These are phyloP conservation scores for Leishmania turanica DNA, from an alignment of 208 protist genomes.

Conservation along the genomic window DNA sequence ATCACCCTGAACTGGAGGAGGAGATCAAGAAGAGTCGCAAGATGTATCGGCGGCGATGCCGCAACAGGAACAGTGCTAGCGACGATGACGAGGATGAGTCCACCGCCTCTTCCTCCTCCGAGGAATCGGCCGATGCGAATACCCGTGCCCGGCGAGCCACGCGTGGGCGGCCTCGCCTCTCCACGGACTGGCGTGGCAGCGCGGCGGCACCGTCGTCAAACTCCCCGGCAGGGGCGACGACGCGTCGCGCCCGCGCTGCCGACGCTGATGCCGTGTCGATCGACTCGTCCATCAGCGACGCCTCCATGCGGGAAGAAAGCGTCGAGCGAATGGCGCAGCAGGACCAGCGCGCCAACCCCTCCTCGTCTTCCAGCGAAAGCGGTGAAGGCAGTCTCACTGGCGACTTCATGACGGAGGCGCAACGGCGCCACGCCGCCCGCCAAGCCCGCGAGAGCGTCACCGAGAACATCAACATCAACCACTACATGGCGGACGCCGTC, in stretches of 20 bases:
- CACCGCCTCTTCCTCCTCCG: background rate
- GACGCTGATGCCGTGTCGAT: slow-evolving; percentile 36
- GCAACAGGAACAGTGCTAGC: background rate
- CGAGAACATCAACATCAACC: slow-evolving; percentile 71
- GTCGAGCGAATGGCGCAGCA: slow-evolving; percentile 32
- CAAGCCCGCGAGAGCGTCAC: slow-evolving; percentile 56
- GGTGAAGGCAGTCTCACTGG: slow-evolving; percentile 17
- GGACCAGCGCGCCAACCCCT: slow-evolving; percentile 26
- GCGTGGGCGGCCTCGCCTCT: background rate
- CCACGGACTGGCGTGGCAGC: no score
- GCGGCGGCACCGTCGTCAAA: background rate
- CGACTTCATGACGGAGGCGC: slow-evolving; percentile 33
- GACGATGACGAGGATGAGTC: slow-evolving; percentile 2
- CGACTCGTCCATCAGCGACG: slow-evolving; percentile 67
- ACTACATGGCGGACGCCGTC: slow-evolving; percentile 60
- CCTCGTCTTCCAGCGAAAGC: slow-evolving; percentile 23
- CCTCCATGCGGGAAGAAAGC: slow-evolving; percentile 64
- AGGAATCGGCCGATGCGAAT: background rate
- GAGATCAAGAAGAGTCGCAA: slow-evolving; percentile 7
- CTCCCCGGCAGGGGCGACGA: background rate
- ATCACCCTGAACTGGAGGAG: slow-evolving; percentile 39
- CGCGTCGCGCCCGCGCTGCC: background rate
- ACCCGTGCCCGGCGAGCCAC: no score
- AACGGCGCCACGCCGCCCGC: slow-evolving; percentile 33
- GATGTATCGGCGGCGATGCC: background rate